Base-by-base conservation (phyloP, 75 land plant genomes). In the Adiantum capillusveneris region DNA sequence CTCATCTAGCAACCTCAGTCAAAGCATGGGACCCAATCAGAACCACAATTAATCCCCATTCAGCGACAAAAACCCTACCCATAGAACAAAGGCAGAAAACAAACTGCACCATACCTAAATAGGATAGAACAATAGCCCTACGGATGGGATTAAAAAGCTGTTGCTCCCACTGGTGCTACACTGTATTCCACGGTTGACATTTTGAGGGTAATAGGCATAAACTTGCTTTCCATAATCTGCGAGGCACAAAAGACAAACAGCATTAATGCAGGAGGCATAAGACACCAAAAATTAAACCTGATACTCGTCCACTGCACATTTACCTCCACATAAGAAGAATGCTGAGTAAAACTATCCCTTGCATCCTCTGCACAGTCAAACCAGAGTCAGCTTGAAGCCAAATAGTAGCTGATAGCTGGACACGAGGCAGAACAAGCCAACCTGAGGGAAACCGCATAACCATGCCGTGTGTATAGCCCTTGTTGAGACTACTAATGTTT, bases 361-460 rank as follows among this genome's bases (percentile, higher is more conserved):
- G 87, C 92, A 31, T 91, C 86, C 60, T 66, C 92, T 91, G 86
- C 75, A 84, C 49, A 19, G 48, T 14, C 27, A 11, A 44, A 20
- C 24, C 29, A 13, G 1, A 24, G 54, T 45, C 46, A 73, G 34
- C 14, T 30, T 25, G 49, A 56, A 29, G 25, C 17, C 60, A n/a
- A 56, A 21, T 16, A 44, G n/a, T 19, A 18, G 13, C 44, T 56
- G 31, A 22, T 30, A 13, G 2, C 13, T 21, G 29, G 11, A 41
- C 21, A 26, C 21, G 1, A 25, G 28, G 30, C 37, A 49, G 0
- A 34, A 30, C 25, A 2, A 22, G 36, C 81, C 60, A 57, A 87
- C 88, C 50, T 66, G 97, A 84, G 34, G 84, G 74, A 69, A 91
- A 73, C n/a, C 97, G 75, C 25, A 80, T 84, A 0, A 84, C 74